Evolutionary conservation across 2,329 filamentous ascomycete genomes (phyloP), one percentile per base, ranked within the genome.

Genomic region (Pleomassaria siparia): DNA sequence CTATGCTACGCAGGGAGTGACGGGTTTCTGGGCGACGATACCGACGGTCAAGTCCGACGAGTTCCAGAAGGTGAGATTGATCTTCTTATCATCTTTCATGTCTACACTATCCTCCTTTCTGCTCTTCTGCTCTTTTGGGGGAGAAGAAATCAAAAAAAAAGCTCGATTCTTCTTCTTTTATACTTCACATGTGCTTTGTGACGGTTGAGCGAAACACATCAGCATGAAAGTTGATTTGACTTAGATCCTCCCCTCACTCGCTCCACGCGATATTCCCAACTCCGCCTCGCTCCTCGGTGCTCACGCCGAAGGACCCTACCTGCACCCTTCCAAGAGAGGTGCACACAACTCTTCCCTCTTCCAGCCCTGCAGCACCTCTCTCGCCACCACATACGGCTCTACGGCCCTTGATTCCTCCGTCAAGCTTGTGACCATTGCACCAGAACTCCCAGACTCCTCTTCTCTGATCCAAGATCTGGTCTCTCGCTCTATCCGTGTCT

Each of bases 241-340:
- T 3, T 51, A 75, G 76, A 75, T 79, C 30, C 70, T 81, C 3
- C 77, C 79, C 0, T 72, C 67, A 18, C 67, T 81, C 3, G 59
- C 55, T 18, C 77, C 79, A 12, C 68, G 72, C 18, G 57, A 69
- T 10, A 72, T 76, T 41, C 49, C 67, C 9, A 54, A 62, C 12
- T 72, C 72, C 4, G 79, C 80, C n/a, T 72, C 74, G 15, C 69
- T 82, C 5, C 72, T 82, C 1, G 80, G 80, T 24, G 78, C 78
- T n/a, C 80, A 82, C 56, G 72, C 73, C 15, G 80, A 82, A 72
- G 80, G 80, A 2, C 80, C 80, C 7, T 82, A 79, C 55, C 73
- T 83, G 5, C 72, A 76, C 49, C 73, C 76, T 1, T 63, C 66
- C 3, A 82, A 81, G 58, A 79, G 77, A 59, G 80, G 80, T 30